phyloP scores from a whole-genome alignment of 257 asterid genomes.

The Przewalskia tangutica region DNA sequence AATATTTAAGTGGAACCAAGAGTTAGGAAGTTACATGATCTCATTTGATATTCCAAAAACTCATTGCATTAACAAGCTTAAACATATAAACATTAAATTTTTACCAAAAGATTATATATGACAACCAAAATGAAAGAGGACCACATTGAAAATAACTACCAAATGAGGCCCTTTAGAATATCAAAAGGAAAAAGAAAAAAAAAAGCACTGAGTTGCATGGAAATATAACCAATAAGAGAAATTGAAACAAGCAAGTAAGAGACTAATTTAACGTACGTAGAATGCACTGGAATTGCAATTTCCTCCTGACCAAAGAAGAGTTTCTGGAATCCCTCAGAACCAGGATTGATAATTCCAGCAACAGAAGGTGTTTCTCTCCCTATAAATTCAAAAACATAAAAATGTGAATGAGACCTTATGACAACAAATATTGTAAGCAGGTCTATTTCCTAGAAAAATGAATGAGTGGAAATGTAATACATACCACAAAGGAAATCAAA shows the following conservation, averaged over 20 bases:
- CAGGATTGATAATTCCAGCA: constrained; percentile 98
- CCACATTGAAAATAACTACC: neutral
- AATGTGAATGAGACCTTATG: neutral
- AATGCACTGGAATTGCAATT: constrained; percentile 95
- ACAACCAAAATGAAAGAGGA: neutral
- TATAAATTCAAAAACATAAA: constrained; percentile 15
- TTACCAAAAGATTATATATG: neutral
- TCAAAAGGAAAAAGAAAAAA: neutral
- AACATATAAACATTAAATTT: neutral
- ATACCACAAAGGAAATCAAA: constrained; percentile 95
- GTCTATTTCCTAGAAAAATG: neutral
- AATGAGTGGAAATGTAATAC: neutral
- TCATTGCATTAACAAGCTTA: neutral
- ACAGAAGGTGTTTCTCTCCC: constrained; percentile 99
- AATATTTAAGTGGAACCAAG: neutral
- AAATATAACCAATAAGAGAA: neutral
- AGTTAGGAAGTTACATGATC: neutral
- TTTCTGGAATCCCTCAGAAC: constrained; percentile 98
- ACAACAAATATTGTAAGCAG: neutral
- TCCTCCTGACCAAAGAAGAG: constrained; percentile 97
- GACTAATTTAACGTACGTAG: constrained; percentile 43
- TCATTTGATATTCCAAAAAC: neutral
- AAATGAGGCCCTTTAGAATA: neutral
- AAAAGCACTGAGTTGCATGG: neutral
- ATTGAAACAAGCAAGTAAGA: neutral